Percentiles rank a stretch among this genome's conserved stretches.
Evolutionary conservation across 169 alveolate genomes (phyloP).

Genomic region (Plasmodium fragile): DNA sequence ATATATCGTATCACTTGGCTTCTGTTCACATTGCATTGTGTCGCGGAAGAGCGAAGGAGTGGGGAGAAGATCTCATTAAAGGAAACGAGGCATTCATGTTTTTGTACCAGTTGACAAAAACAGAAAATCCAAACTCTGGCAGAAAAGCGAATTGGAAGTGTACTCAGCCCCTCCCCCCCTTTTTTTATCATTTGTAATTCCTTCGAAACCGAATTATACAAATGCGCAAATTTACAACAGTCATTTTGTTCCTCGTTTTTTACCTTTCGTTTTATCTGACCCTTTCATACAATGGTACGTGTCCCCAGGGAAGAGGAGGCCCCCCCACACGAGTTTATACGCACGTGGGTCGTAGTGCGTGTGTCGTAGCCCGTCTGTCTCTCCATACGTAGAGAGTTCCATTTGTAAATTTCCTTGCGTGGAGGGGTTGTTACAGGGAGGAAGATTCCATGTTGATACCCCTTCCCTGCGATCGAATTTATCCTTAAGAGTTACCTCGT

Average conservation of each 20-base stretch:
- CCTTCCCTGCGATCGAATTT: neutral
- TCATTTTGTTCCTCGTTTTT: slow-evolving; percentile 27
- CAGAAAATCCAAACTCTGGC: neutral
- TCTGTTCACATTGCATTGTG: neutral
- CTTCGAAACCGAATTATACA: neutral
- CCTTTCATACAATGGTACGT: slow-evolving; percentile 54
- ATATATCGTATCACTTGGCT: neutral
- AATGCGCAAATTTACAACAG: slow-evolving; percentile 39
- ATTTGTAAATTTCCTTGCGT: neutral
- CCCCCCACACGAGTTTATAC: neutral
- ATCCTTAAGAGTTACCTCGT: neutral
- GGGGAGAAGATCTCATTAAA: neutral
- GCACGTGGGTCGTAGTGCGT: neutral
- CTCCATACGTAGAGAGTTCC: neutral
- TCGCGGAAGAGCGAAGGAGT: neutral
- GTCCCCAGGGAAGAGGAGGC: slow-evolving; percentile 9
- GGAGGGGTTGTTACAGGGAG: neutral
- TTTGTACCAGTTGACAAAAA: neutral
- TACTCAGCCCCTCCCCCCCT: neutral
- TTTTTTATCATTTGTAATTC: neutral
- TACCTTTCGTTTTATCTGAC: slow-evolving; percentile 35
- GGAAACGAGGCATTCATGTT: neutral
- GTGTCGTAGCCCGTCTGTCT: too few species aligned
- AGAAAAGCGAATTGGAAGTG: neutral
- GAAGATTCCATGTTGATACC: neutral